These are phyloP conservation scores for Pseudomonodictys pantanalensis DNA, from an alignment of 495 filamentous ascomycete species.

Conservation along the genomic window DNA sequence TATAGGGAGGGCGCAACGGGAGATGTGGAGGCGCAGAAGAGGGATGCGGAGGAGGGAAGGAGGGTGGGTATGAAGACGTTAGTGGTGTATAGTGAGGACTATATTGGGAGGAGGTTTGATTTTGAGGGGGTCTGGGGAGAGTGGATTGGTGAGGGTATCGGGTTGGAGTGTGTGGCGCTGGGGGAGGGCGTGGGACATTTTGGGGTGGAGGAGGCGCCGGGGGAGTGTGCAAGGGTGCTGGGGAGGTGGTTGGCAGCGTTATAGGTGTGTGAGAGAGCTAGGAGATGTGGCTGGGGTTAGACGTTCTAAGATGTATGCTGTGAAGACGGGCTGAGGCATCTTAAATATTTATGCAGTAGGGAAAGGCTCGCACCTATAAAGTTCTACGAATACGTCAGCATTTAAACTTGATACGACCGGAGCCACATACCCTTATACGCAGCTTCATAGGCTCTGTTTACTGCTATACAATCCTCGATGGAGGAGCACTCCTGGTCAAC, in stretches of 20 bases:
- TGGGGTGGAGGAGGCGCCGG: conserved; percentile 50
- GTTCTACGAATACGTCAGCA: too few species aligned
- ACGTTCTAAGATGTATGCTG: too few species aligned
- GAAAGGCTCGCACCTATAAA: too few species aligned
- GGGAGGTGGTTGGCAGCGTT: conserved; percentile 7
- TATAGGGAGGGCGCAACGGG: conserved; percentile 45
- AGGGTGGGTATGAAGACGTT: conserved; percentile 45
- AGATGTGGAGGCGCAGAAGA: conserved; percentile 45
- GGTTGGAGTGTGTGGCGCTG: conserved; percentile 36
- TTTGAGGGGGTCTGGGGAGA: conserved; percentile 48
- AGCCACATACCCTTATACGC: too few species aligned
- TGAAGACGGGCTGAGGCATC: too few species aligned
- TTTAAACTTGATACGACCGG: too few species aligned
- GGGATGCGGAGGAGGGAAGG: conserved; percentile 46
- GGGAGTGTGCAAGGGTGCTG: conserved; percentile 40
- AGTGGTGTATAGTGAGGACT: conserved; percentile 47
- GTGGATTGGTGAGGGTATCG: conserved; percentile 43
- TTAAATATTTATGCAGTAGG: too few species aligned
- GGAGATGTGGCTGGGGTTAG: too few species aligned
- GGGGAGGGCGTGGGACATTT: conserved; percentile 51
- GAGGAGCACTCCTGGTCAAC: too few species aligned
- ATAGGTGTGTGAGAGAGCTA: not conserved
- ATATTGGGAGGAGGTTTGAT: conserved; percentile 48
- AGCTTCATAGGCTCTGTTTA: too few species aligned
- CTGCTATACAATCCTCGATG: too few species aligned